Evolutionary conservation across 2,329 filamentous ascomycete genomes (phyloP), one percentile per base, ranked within the genome.

Genomic region (Didymosphaeria variabile): DNA sequence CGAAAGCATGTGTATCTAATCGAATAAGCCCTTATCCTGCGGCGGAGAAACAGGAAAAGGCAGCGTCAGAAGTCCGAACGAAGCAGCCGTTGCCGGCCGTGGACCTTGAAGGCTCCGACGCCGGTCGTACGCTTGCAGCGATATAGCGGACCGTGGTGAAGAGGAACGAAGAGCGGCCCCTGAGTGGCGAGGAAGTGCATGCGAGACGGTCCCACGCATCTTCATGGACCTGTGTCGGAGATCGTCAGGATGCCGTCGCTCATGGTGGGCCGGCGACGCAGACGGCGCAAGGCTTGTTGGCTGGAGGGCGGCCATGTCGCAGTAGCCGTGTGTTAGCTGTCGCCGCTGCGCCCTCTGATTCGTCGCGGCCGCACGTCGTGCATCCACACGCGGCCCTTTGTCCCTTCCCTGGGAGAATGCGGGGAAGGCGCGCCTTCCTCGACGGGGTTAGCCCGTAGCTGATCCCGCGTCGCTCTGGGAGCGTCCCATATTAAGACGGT

Each of bases 341-440:
- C 5, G 38, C 5, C 17, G 38, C 38, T 3, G 26, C 26, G 26
- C 26, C 26, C 26, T 29, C 29, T 54, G 55, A 58, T 57, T 53
- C n/a, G 47, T 9, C 26, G 31, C 10, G 49, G 40, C 36, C 42
- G n/a, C n/a, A 13, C 38, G 51, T 21, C 12, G 36, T 31, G 36
- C 38, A 32, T 10, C 68, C 70, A 69, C 67, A 69, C 65, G 60
- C 57, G 34, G 55, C 55, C 60, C 69, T 72, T 73, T 69, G 65
- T 73, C 64, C 62, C 57, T 67, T 66, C 61, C 60, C 59, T 57
- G 59, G 58, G 55, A 64, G 59, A 75, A 72, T 77, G 75, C 75
- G 75, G 75, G 74, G 75, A 75, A 76, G 54, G 19, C 42, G 49
- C 61, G 64, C 72, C 67, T 72, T 59, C 52, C 71, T 67, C 29